These are phyloP conservation scores for Phytopythium boreale DNA, from an alignment of 352 stramenopile species.

Conservation along the genomic window DNA sequence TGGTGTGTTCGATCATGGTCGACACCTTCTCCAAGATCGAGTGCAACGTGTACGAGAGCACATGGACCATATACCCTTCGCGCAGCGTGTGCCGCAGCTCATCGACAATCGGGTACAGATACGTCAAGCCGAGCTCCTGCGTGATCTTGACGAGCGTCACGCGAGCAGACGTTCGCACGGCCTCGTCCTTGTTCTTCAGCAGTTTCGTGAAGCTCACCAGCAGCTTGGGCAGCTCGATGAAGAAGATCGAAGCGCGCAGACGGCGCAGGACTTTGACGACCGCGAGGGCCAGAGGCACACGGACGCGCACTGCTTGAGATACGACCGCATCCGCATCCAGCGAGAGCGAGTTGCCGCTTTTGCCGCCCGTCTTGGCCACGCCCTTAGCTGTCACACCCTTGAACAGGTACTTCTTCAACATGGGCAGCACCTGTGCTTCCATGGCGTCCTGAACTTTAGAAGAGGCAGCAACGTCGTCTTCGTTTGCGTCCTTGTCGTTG, in stretches of 20 bases:
- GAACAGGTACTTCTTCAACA: conserved; percentile 84
- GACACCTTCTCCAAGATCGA: conserved; percentile 79
- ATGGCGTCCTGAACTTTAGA: conserved; percentile 83
- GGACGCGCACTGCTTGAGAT: conserved; percentile 61
- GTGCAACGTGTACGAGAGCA: conserved; percentile 86
- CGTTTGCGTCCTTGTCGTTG: conserved; percentile 11
- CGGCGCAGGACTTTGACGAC: conserved; percentile 97
- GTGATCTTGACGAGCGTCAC: conserved; percentile 95
- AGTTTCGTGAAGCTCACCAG: conserved; percentile 90
- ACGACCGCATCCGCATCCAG: conserved; percentile 25
- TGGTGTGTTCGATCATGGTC: conserved; percentile 50
- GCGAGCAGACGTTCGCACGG: conserved; percentile 88
- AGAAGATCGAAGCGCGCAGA: conserved; percentile 87
- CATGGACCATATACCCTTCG: conserved; percentile 84
- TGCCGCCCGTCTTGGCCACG: conserved; percentile 23
- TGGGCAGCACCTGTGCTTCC: conserved; percentile 75
- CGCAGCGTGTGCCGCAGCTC: conserved; percentile 82
- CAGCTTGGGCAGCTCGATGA: conserved; percentile 93
- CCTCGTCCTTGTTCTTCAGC: conserved; percentile 91
- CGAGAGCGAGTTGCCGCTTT: conserved; percentile 40
- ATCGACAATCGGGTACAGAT: conserved; percentile 82
- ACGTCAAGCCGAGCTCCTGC: conserved; percentile 82
- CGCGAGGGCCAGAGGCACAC: conserved; percentile 92
- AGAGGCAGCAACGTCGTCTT: conserved; percentile 5
- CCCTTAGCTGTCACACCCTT: conserved; percentile 87